Evolutionary conservation across 2,329 filamentous ascomycete genomes (phyloP).

Genomic region (Venturia oleaginea): DNA sequence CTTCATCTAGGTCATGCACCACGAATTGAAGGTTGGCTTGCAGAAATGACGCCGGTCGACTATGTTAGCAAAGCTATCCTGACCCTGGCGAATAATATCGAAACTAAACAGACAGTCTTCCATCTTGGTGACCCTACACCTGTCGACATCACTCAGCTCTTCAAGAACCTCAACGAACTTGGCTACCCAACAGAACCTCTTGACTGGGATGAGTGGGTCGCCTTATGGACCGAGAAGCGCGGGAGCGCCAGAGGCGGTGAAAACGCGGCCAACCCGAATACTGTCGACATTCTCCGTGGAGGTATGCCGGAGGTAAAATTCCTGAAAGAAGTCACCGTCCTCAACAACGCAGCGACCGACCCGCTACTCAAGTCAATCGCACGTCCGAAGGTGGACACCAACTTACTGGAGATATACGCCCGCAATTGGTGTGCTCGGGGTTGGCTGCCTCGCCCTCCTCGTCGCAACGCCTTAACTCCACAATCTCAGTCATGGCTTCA

Average conservation of each 20-base stretch:
- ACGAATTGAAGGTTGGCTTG: slow-evolving; percentile 63
- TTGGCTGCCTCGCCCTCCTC: slow-evolving; percentile 60
- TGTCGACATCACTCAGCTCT: slow-evolving; percentile 56
- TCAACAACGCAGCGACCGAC: slow-evolving; percentile 60
- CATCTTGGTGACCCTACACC: slow-evolving; percentile 67
- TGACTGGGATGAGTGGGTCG: slow-evolving; percentile 64
- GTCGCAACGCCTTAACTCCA: slow-evolving; percentile 26
- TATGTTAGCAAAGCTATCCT: slow-evolving; percentile 69
- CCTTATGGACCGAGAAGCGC: slow-evolving; percentile 62
- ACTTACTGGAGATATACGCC: slow-evolving; percentile 67
- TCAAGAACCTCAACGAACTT: slow-evolving; percentile 53
- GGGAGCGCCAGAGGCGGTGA: slow-evolving; percentile 56
- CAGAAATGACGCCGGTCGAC: slow-evolving; percentile 79
- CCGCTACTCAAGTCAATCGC: slow-evolving; percentile 50
- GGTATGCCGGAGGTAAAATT: slow-evolving; percentile 72
- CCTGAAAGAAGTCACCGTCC: slow-evolving; percentile 59
- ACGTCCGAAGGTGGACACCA: slow-evolving; percentile 58
- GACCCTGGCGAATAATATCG: slow-evolving; percentile 55
- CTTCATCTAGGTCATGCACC: slow-evolving; percentile 62
- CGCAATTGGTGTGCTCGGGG: slow-evolving; percentile 74
- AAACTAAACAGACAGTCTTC: slow-evolving; percentile 56
- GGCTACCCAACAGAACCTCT: slow-evolving; percentile 62
- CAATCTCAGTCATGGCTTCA: background rate
- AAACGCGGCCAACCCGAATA: slow-evolving; percentile 50
- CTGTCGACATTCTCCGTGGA: slow-evolving; percentile 68